Evolutionary conservation across 2,329 filamentous ascomycete genomes (phyloP).

Genomic region (Fusarium sp.): DNA sequence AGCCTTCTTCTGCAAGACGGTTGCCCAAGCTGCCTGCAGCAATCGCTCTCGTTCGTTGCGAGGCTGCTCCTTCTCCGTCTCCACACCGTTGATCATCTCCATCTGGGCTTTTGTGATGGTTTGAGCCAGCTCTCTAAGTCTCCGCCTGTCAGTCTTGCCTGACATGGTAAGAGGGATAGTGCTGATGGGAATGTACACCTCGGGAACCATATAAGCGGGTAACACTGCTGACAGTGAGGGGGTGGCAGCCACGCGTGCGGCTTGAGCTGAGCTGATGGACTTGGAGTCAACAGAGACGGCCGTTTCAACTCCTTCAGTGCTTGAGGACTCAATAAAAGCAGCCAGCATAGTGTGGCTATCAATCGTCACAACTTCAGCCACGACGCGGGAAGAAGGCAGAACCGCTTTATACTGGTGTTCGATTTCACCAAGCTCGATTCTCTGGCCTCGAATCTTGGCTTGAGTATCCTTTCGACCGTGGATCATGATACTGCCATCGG

Average conservation of each 20-base stretch:
- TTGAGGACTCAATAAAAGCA: not conserved
- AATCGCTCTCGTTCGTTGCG: conserved; percentile 2
- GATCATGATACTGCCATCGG: not conserved
- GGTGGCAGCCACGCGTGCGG: not conserved
- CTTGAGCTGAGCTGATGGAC: not conserved
- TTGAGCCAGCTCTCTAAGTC: not conserved
- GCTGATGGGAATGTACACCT: conserved; percentile 1
- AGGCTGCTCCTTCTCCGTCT: not conserved
- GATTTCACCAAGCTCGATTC: conserved; percentile 27
- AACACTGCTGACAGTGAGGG: not conserved
- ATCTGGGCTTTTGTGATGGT: not conserved
- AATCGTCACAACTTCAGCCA: conserved; percentile 2
- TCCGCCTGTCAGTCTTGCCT: conserved; percentile 1
- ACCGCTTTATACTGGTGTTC: conserved; percentile 22
- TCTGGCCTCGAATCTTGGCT: conserved; percentile 25
- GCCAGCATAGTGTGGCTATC: not conserved
- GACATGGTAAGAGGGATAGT: not conserved
- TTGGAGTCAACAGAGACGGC: not conserved
- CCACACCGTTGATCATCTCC: conserved; percentile 1
- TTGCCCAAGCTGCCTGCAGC: not conserved
- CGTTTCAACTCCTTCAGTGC: not conserved
- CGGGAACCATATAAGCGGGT: conserved; percentile 10
- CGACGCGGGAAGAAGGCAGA: conserved; percentile 18
- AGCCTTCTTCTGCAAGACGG: not conserved
- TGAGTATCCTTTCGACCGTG: not conserved